Conservation (phyloP, 352 stramenopile genomes). For the Phytopythium vexans region DNA sequence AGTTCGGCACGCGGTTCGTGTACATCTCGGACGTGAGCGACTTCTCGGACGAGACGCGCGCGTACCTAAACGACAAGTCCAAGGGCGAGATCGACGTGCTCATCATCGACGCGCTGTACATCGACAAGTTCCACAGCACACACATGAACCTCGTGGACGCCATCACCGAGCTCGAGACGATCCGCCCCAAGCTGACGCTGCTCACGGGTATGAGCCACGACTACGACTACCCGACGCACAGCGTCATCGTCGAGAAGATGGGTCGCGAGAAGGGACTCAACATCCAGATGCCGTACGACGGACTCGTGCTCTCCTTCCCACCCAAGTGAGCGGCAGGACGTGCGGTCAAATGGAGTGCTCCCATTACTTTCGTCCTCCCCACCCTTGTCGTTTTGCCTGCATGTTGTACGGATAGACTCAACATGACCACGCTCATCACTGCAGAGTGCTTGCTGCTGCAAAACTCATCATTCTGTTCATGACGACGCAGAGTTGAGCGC, state of each 20-base stretch:
- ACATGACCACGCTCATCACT: too few relatives aligned
- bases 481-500: too few relatives aligned
- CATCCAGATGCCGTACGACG: constrained; percentile 85
- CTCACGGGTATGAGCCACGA: constrained; percentile 87
- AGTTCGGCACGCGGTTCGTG: constrained; percentile 66
- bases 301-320: constrained; percentile 51
- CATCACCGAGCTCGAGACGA: constrained; percentile 50
- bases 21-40: constrained; percentile 90
- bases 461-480: too few relatives aligned
- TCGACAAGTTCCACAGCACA: constrained; percentile 74
- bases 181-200: constrained; percentile 67
- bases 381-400: background rate
- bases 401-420: too few relatives aligned
- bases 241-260: constrained; percentile 38
- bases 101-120: constrained; percentile 79
- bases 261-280: constrained; percentile 48
- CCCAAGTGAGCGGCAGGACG: too few relatives aligned
- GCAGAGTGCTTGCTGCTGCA: too few relatives aligned
- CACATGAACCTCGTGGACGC: constrained; percentile 85
- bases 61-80: constrained; percentile 48
- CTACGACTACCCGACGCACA: constrained; percentile 71
- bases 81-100: constrained; percentile 72
- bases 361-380: too few relatives aligned
- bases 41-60: constrained; percentile 52
- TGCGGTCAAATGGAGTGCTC: too few relatives aligned